Conservation (phyloP, 257 asterid genomes). For the Cinchona pubescens region DNA sequence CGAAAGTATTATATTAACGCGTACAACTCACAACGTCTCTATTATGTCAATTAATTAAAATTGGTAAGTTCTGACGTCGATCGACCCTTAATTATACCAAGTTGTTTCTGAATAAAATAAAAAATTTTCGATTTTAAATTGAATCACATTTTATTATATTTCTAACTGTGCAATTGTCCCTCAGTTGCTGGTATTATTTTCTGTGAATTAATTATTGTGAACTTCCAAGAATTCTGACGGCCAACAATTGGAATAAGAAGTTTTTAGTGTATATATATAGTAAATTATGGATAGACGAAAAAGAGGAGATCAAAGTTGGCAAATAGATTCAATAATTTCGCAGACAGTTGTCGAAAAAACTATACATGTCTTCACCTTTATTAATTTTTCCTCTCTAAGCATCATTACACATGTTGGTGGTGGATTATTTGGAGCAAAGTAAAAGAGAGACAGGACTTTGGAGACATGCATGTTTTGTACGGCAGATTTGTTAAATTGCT, state of each 20-base stretch:
- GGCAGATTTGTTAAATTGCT: slow-evolving; percentile 1
- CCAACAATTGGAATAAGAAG: background rate
- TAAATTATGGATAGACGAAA: background rate
- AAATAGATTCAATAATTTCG: background rate
- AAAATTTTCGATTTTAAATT: too few species aligned
- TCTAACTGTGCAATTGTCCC: too few species aligned
- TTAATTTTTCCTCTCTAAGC: background rate
- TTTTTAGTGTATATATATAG: background rate
- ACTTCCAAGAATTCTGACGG: background rate
- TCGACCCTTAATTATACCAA: too few species aligned
- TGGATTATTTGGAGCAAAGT: slow-evolving; percentile 8
- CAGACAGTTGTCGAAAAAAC: background rate
- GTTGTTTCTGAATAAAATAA: too few species aligned
- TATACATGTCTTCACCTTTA: background rate
- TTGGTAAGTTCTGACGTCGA: too few species aligned
- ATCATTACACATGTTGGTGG: slow-evolving; percentile 13
- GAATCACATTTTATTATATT: background rate
- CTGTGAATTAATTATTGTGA: background rate
- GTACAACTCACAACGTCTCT: too few species aligned
- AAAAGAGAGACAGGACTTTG: slow-evolving; percentile 15
- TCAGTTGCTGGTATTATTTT: too few species aligned
- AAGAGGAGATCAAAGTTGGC: background rate
- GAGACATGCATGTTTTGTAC: slow-evolving; percentile 20
- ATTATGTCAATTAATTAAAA: too few species aligned
- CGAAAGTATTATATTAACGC: too few species aligned